Evolutionary conservation across 2,329 filamentous ascomycete species (phyloP).

Genomic region (Epichloe sp.): DNA sequence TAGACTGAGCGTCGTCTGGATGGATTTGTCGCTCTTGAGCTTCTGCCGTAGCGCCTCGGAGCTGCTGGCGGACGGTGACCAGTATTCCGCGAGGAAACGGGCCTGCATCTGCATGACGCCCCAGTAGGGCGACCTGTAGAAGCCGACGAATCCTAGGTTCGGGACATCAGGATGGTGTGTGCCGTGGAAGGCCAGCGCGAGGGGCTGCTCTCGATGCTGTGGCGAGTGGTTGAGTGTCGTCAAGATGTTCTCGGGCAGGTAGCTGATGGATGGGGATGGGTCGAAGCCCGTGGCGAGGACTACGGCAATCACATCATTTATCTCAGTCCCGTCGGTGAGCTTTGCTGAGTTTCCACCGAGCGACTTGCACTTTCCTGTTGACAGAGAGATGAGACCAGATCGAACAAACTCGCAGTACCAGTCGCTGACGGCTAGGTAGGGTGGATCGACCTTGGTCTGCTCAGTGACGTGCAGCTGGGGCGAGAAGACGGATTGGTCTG

Average conservation of each 20-base stretch:
- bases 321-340: slow-evolving; percentile 15
- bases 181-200: slow-evolving; percentile 55
- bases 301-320: slow-evolving; percentile 50
- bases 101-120: slow-evolving; percentile 81
- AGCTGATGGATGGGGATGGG: slow-evolving; percentile 48
- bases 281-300: slow-evolving; percentile 68
- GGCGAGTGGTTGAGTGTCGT: slow-evolving; percentile 44
- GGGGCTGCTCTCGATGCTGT: slow-evolving; percentile 39
- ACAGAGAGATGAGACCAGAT: slow-evolving; percentile 42
- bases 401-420: slow-evolving; percentile 64
- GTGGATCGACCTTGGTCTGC: slow-evolving; percentile 34
- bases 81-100: slow-evolving; percentile 49
- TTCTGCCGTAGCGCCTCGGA: slow-evolving; percentile 23
- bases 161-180: slow-evolving; percentile 48
- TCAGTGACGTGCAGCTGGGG: slow-evolving; percentile 25
- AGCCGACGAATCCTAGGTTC: slow-evolving; percentile 64
- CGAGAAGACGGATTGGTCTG: slow-evolving; percentile 40
- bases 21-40: slow-evolving; percentile 29
- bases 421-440: slow-evolving; percentile 57
- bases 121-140: slow-evolving; percentile 78
- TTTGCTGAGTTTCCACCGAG: slow-evolving; percentile 24
- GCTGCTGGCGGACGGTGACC: slow-evolving; percentile 28
- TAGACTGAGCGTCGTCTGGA: slow-evolving; percentile 34
- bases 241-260: slow-evolving; percentile 45
- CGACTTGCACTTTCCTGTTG: slow-evolving; percentile 30